Evolutionary conservation across 805 yeast genomes (phyloP).

Genomic region (Pichia pseudocactophila): DNA sequence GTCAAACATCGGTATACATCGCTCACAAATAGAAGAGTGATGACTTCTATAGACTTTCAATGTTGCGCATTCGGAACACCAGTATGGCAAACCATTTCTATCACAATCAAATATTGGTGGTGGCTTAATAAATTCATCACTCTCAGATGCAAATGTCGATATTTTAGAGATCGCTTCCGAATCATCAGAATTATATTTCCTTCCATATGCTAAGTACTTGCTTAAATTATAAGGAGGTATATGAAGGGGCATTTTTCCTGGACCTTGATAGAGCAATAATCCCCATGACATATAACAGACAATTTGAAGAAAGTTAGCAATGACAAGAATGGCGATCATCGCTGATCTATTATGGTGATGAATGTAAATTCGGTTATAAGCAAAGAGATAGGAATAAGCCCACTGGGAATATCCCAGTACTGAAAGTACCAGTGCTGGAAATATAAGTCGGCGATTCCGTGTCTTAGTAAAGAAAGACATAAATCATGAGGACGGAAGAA

Average conservation of each 20-base stretch:
- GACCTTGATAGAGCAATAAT: slow-evolving; percentile 40
- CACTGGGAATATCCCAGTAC: slow-evolving; percentile 23
- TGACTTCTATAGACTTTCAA: slow-evolving; percentile 61
- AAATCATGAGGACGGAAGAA: neutral
- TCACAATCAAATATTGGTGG: slow-evolving; percentile 65
- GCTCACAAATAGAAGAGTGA: slow-evolving; percentile 48
- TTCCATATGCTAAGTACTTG: slow-evolving; percentile 18
- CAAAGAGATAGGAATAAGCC: slow-evolving; percentile 23
- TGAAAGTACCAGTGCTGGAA: slow-evolving; percentile 13
- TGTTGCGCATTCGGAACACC: slow-evolving; percentile 62
- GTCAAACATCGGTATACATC: slow-evolving; percentile 69
- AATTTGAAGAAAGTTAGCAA: slow-evolving; percentile 22
- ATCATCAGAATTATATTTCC: slow-evolving; percentile 6
- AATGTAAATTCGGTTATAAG: slow-evolving; percentile 30
- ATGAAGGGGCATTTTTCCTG: slow-evolving; percentile 39
- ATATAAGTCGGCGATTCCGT: neutral
- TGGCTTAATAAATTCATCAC: slow-evolving; percentile 26
- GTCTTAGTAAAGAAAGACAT: neutral
- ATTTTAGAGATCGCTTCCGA: neutral
- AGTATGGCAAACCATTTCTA: slow-evolving; percentile 62
- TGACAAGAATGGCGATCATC: slow-evolving; percentile 28
- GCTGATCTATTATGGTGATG: slow-evolving; percentile 29
- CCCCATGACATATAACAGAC: slow-evolving; percentile 35
- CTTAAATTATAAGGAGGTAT: slow-evolving; percentile 30
- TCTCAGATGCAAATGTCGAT: neutral